phyloP scores from a whole-genome alignment of 1,284 basidiomycete genomes.

The Pascua guehoae region DNA sequence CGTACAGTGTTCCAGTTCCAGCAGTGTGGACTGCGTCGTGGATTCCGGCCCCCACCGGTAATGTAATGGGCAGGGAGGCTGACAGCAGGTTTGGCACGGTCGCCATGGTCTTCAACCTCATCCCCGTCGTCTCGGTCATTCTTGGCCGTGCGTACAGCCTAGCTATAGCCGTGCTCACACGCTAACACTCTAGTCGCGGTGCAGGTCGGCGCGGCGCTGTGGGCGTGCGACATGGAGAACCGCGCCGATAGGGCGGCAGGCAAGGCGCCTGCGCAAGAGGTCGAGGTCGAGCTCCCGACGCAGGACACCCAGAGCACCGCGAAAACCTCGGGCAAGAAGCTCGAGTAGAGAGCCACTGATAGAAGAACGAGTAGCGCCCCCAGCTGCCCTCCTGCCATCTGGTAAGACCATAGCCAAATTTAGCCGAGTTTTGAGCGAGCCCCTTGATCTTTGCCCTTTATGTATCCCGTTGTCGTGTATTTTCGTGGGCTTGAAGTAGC shows the following conservation, averaged over 20 bases:
- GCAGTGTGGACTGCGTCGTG: too few species aligned
- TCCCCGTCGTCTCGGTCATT: conserved; percentile 59
- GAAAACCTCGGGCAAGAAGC: conserved; percentile 2
- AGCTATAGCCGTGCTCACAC: too few species aligned
- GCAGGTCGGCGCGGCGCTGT: conserved; percentile 65
- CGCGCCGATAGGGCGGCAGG: not conserved
- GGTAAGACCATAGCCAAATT: too few species aligned
- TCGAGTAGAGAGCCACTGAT: not conserved
- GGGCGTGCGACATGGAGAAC: conserved; percentile 57
- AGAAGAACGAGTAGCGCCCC: too few species aligned
- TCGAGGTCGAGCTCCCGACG: conserved; percentile 4
- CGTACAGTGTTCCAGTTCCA: conserved; percentile 41
- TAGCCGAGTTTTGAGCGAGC: too few species aligned
- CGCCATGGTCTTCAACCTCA: conserved; percentile 60
- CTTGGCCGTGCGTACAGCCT: conserved; percentile 40
- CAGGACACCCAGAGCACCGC: not conserved
- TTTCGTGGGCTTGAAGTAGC: too few species aligned
- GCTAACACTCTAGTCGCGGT: conserved; percentile 28
- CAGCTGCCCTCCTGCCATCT: too few species aligned
- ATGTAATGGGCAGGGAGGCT: too few species aligned
- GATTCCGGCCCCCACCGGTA: too few species aligned
- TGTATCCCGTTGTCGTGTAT: too few species aligned
- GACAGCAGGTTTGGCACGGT: conserved; percentile 56
- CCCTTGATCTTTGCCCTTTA: too few species aligned
- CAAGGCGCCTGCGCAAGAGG: not conserved